A percentile compares a stretch with the other conserved stretches of the same genome.
These are phyloP conservation scores for Cerrena zonata DNA, from an alignment of 1,284 basidiomycete species.

Conservation along the genomic window DNA sequence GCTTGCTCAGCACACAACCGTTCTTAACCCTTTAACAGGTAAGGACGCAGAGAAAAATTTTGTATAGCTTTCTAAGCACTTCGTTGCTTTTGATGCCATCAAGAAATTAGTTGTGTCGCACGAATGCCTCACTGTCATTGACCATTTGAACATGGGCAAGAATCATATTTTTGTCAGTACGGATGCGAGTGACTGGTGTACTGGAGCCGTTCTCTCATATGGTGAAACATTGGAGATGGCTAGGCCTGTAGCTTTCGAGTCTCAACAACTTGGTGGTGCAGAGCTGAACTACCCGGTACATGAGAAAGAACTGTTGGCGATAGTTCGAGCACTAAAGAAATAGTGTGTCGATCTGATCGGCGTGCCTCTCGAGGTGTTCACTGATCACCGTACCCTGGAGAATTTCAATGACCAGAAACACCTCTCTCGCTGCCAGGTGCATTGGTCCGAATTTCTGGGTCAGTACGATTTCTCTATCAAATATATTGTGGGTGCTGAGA, in stretches of 20 bases:
- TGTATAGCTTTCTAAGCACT: constrained; percentile 26
- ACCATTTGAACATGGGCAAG: constrained; percentile 26
- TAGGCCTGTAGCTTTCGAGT: no score
- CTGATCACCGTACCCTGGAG: constrained; percentile 36
- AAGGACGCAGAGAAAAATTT: constrained; percentile 23
- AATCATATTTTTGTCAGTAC: constrained; percentile 25
- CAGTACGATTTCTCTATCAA: constrained; percentile 31
- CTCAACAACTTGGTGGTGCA: no score
- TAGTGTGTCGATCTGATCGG: constrained; percentile 33
- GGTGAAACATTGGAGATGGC: constrained; percentile 8
- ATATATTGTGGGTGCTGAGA: constrained; percentile 33
- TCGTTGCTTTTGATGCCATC: constrained; percentile 33
- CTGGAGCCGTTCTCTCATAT: constrained; percentile 20
- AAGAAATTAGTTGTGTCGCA: constrained; percentile 26
- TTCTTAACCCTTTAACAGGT: constrained; percentile 30
- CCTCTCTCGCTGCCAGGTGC: constrained; percentile 28
- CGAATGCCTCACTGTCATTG: constrained; percentile 27
- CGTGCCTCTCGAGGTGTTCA: constrained; percentile 27
- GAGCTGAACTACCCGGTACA: no score
- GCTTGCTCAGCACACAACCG: constrained; percentile 26
- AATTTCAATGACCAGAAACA: constrained; percentile 32
- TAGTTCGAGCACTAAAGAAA: constrained; percentile 20
- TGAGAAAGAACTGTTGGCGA: no score
- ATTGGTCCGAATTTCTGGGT: constrained; percentile 33
- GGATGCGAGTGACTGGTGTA: constrained; percentile 22